Base-by-base conservation (phyloP, 441 rosid genomes). In the Geranium incanum region DNA sequence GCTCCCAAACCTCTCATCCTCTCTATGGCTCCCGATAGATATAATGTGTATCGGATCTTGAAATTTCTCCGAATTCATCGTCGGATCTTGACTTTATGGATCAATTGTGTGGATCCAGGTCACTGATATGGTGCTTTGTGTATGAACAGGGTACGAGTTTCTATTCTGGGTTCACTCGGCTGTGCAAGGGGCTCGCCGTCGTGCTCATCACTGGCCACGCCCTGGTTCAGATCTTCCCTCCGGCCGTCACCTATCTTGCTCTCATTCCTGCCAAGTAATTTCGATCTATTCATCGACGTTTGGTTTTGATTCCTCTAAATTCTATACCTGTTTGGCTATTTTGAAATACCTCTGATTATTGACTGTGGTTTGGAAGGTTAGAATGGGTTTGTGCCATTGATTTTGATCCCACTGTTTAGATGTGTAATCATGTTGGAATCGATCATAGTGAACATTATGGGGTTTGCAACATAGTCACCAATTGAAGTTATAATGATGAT, bases 111-210 rank as follows among this genome's bases (percentile, higher is more conserved):
- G 66, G 9, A 23, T 62, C 28, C 12, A 36, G 37, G 65, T 60
- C 21, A 18, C 16, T 62, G 66, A 62, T 23, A 13, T 13, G 59
- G 4, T 50, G 3, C 12, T 59, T 55, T 71, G 38, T 3, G 16
- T 60, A 52, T 60, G 57, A 66, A 2, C 76, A 92, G 92, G 91
- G 89, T 74, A 64, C 80, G 9, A 62, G 11, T 62, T 62, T 62
- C 36, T 62, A 62, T 52, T 79, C 83, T 33, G 96, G 92, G 74
- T 92, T 92, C 80, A 95, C 99, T 15, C 85, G 82, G 86, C 89
- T 92, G 36, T 90, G 99, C 81, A 92, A 95, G 81, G 98, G 97
- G 69, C 78, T 92, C 12, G 88, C 97, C 1, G 88, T 87, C 71
- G 90, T 95, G 57, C 89, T 92, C 28, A 82, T 87, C 13, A 82